Conservation (phyloP, 768 basidiomycete genomes). For the Hebeloma cylindrosporum region DNA sequence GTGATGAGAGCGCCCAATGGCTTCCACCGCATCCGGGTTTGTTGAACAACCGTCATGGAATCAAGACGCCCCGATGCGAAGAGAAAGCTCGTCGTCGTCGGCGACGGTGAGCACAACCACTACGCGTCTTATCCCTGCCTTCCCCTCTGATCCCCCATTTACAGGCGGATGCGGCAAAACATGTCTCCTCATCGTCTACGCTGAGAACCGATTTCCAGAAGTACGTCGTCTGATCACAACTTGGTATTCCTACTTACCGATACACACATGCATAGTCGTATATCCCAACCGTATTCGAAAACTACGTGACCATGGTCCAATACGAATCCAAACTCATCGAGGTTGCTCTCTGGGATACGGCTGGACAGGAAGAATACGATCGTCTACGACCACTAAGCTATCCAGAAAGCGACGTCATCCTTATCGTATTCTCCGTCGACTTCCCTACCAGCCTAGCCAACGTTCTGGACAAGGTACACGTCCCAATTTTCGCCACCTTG, state of each 20-base stretch:
- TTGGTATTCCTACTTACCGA: background rate
- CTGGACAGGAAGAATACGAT: constrained; percentile 97
- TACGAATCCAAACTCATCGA: constrained; percentile 90
- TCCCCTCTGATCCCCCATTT: constrained; percentile 4
- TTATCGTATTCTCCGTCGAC: constrained; percentile 93
- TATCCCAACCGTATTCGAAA: constrained; percentile 93
- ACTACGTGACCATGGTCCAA: constrained; percentile 84
- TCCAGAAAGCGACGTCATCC: constrained; percentile 87
- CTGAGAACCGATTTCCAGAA: constrained; percentile 95
- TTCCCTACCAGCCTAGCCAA: constrained; percentile 90
- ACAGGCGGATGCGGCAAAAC: constrained; percentile 90
- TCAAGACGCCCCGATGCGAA: constrained; percentile 71
- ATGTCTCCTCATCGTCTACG: constrained; percentile 94
- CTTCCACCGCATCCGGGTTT: background rate
- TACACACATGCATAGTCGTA: constrained; percentile 59
- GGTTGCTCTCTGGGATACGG: constrained; percentile 98
- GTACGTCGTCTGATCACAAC: constrained; percentile 39
- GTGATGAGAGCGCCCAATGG: constrained; percentile 14
- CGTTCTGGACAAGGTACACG: constrained; percentile 81
- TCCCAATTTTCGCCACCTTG: background rate
- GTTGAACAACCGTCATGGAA: constrained; percentile 9
- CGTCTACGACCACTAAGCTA: constrained; percentile 83
- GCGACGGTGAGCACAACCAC: constrained; percentile 70
- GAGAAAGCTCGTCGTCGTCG: constrained; percentile 86
- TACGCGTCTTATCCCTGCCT: constrained; percentile 12